Base-by-base conservation (phyloP, 192 early-diverging fungal species). In the Podila horticola region DNA sequence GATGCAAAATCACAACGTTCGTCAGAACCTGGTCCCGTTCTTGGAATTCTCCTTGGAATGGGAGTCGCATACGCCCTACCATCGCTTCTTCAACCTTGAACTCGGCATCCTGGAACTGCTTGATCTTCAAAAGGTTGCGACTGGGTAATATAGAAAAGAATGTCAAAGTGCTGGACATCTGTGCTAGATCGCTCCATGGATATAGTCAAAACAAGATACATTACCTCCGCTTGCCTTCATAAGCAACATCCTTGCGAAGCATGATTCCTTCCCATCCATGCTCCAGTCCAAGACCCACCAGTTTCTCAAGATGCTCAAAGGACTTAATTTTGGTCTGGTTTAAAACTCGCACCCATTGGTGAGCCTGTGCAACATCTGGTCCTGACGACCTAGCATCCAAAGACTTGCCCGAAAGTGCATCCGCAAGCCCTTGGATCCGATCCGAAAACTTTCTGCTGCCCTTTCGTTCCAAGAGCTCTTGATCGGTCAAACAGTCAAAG, bases 251-350 rank as follows among this genome's bases (percentile, higher is more conserved):
- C 63, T 83, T 85, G 19, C 87, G 62, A 28, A 90, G 31, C 57
- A 90, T 82, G 12, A 90, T 61, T 0, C 88, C 88, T 66, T 90
- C 88, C 88, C 88, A 90, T n/a, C 84, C 87, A 51, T 61, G 75
- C 15, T 64, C 41, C 4, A 77, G 34, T 12, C 72, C 75, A 26
- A 52, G 36, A 19, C 33, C 26, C 9, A 77, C 69, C 57, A 85
- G 74, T n/a, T 58, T 26, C 13, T 76, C 45, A n/a, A 88, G 59
- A 11, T 86, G 79, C 3, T 76, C 67, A 57, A 66, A 79, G 19
- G 68, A 58, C 26, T 67, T 49, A n/a, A 86, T 31, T 36, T 74
- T 69, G 2, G n/a, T 64, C 38, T 86, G 85, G 0, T 66, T 13
- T 29, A 85, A 64, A 1, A 75, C 65, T 22, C 52, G 60, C 12